Evolutionary conservation across 352 stramenopile species (phyloP).

Genomic region (Globisporangium iwayamae): DNA sequence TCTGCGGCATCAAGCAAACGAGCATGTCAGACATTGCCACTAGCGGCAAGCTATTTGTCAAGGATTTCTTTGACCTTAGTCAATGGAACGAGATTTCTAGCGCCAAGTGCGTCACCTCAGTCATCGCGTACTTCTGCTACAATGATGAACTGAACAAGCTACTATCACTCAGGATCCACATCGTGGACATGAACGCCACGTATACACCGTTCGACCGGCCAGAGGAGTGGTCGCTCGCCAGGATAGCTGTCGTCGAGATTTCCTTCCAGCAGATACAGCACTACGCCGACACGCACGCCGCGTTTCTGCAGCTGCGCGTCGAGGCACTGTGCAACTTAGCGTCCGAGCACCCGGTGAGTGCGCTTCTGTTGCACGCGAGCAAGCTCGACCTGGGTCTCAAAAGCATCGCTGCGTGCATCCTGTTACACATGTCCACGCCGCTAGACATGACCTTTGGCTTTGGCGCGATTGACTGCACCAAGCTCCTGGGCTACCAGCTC

Average conservation of each 20-base stretch:
- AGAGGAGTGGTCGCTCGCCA: constrained; percentile 48
- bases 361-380: constrained; percentile 33
- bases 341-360: constrained; percentile 28
- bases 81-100: constrained; percentile 24
- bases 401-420: constrained; percentile 26
- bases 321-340: constrained; percentile 36
- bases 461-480: constrained; percentile 26
- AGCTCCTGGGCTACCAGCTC: constrained; percentile 21
- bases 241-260: constrained; percentile 38
- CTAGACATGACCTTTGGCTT: constrained; percentile 47
- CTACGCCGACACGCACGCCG: constrained; percentile 45
- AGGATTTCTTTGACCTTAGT: constrained; percentile 27
- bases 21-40: constrained; percentile 19
- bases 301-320: constrained; percentile 44
- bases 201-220: constrained; percentile 40
- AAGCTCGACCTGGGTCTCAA: constrained; percentile 40
- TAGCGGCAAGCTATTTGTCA: constrained; percentile 28
- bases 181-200: constrained; percentile 33
- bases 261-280: constrained; percentile 53
- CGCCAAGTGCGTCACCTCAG: constrained; percentile 35
- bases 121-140: constrained; percentile 42
- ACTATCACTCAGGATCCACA: constrained; percentile 33
- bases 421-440: constrained; percentile 38
- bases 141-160: constrained; percentile 18
- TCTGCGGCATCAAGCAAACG: constrained; percentile 24